A percentile compares a stretch with the other conserved stretches of the same genome.
Conservation (phyloP, 2,329 filamentous ascomycete species). For the Colletotrichum nymphaeae region DNA sequence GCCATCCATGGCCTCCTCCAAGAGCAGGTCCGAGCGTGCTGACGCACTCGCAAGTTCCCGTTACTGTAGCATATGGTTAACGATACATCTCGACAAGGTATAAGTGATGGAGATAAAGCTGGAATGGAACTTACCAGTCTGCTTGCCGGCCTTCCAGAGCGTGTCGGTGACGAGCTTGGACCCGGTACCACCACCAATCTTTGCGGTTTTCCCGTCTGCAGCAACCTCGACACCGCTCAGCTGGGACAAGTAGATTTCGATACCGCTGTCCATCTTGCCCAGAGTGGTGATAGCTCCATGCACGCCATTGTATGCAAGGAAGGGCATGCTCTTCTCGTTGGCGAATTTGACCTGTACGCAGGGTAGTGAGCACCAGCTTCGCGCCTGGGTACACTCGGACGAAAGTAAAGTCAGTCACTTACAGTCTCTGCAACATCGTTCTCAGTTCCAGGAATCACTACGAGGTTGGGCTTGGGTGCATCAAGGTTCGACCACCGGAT, state of each 20-base stretch:
- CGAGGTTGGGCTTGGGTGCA: constrained; percentile 55
- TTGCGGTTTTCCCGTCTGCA: constrained; percentile 56
- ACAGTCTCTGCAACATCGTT: constrained; percentile 62
- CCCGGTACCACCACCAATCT: constrained; percentile 58
- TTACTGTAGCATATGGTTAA: constrained; percentile 46
- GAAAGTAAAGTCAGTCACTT: constrained; percentile 25
- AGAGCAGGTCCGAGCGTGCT: constrained; percentile 61
- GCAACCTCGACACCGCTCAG: constrained; percentile 56
- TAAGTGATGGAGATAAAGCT: not conserved
- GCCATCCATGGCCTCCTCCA: constrained; percentile 67
- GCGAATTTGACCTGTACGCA: constrained; percentile 53
- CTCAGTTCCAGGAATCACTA: constrained; percentile 59
- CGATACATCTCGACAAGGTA: not conserved
- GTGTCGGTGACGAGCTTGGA: constrained; percentile 58
- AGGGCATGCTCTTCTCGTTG: constrained; percentile 57
- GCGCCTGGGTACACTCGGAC: not conserved
- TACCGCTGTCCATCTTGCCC: constrained; percentile 59
- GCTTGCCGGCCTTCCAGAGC: constrained; percentile 62
- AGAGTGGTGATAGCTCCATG: constrained; percentile 64
- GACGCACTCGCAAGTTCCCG: constrained; percentile 65
- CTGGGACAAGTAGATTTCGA: constrained; percentile 60
- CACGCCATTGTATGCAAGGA: constrained; percentile 63
- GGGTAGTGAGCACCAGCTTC: not conserved
- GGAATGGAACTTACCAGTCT: constrained; percentile 51
- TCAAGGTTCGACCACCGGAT: constrained; percentile 58